Base-by-base conservation (phyloP, 1,284 basidiomycete genomes). In the Anthracocystis setariae region DNA sequence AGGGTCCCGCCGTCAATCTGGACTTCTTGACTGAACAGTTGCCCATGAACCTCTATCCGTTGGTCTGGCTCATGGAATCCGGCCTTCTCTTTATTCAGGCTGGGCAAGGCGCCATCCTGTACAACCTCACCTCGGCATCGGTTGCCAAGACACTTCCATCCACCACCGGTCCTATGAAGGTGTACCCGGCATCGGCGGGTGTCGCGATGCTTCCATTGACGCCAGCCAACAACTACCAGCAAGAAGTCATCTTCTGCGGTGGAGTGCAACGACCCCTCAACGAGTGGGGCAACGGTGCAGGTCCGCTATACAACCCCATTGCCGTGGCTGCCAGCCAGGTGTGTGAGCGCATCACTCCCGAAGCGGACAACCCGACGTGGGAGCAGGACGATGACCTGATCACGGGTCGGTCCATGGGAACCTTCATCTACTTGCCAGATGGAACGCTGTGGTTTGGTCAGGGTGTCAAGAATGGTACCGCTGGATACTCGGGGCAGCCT, bases 101-200 rank as follows among this genome's bases (percentile, higher is more conserved):
- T 15, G 69, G 63, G 9, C 59, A 58, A 23, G 63, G 59, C 37
- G 69, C 69, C 10, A 67, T 72, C 21, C 48, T 72, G 21, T 72
- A 59, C 45, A 46, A 67, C 38, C 58, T 65, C 35, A 50, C 53
- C 40, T 27, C 43, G n/a, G 61, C 55, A 25, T 55, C 63, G 40
- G 59, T 62, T n/a, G 54, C 50, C 20, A 53, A 59, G n/a, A 35
- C 25, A 15, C 56, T 63, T 10, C 69, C 63, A 17, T 66, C 63
- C 29, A 62, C 69, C 20, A 59, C 39, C 0, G 58, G 63, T 5
- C 63, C 63, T 1, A 67, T 63, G 68, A 66, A 66, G 32, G 74
- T 94, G 21, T 97, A 97, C 85, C 94, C 93, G 35, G 94, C 91
- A 0, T 94, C 92, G 1, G 94, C 91, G 47, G 94, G 91, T 9